Evolutionary conservation across 805 yeast species (phyloP), one percentile per base, ranked within the genome.

Genomic region (Pichia pseudocactophila): DNA sequence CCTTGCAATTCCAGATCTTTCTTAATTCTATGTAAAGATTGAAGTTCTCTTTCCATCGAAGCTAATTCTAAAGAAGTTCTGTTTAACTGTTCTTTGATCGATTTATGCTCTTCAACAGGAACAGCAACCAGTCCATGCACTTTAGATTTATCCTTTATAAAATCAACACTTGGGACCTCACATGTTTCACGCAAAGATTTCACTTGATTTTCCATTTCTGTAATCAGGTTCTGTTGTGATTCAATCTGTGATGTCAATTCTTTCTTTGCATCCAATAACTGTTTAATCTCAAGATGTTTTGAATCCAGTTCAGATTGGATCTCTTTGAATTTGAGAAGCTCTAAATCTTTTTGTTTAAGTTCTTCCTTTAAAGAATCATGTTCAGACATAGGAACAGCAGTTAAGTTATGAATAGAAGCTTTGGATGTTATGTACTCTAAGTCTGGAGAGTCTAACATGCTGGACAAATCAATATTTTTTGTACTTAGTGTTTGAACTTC

Each of bases 41-140:
- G 10, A 10, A 45, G 18, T 27, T 50, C 53, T 18, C 27, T 30
- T 31, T 48, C 46, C 25, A 36, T 37, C 19, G 36, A 36, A 8
- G 39, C 16, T 20, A 48, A 30, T 7, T 39, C 40, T 6, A 34
- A 16, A 11, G 40, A 9, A 31, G 30, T 40, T 4, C 36, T 40
- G 8, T 27, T 9, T 7, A 50, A 25, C 31, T 48, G 44, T 3
- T 36, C 19, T 15, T 39, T 39, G n/a, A 48, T 30, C 6, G 33
- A 37, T 3, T 32, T 34, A 20, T 48, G 49, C 11, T 51, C 52
- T 10, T 15, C 37, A 4, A 25, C 12, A 11, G 53, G 40, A 18
- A 52, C 27, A 3, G 68, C 54, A 20, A 59, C 56, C 27, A 66
- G 52, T 1, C 66, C 69, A 40, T 58, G 49, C 9, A 53, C 61